Evolutionary conservation across 1,284 basidiomycete genomes (phyloP).

Genomic region (Rhizoctonia solani): DNA sequence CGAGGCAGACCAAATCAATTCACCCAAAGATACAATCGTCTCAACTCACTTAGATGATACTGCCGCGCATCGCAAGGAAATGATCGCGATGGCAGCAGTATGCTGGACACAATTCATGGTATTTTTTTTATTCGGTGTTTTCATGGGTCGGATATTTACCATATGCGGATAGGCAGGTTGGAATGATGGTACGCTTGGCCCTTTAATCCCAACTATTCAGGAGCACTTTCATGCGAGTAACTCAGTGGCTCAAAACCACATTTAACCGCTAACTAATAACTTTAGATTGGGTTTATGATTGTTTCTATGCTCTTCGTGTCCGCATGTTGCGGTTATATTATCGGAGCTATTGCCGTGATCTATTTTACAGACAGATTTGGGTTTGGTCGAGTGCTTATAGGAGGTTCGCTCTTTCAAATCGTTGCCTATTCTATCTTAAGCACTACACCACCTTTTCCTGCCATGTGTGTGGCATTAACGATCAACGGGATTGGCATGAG

Average conservation of each 20-base stretch:
- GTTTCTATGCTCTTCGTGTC: conserved; percentile 37
- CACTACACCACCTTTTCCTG: conserved; percentile 35
- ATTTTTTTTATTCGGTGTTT: background rate
- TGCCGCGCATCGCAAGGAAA: background rate
- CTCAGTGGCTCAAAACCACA: background rate
- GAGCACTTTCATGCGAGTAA: conserved; percentile 33
- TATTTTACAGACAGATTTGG: conserved; percentile 34
- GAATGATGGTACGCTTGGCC: conserved; percentile 37
- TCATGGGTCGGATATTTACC: too few species aligned
- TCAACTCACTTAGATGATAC: background rate
- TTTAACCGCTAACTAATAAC: background rate
- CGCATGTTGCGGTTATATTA: conserved; percentile 34
- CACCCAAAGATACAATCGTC: background rate
- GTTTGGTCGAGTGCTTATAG: conserved; percentile 25
- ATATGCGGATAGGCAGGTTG: conserved; percentile 35
- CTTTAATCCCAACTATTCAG: conserved; percentile 35
- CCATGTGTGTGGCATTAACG: conserved; percentile 27
- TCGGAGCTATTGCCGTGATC: conserved; percentile 30
- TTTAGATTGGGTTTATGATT: conserved; percentile 29
- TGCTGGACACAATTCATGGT: conserved; percentile 31
- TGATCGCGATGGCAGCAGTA: conserved; percentile 17
- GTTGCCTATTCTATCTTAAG: conserved; percentile 30
- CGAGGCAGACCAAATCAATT: background rate
- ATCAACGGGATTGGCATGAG: conserved; percentile 34
- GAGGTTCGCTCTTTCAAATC: conserved; percentile 35